Conservation (phyloP, 2,329 filamentous ascomycete genomes). For the Periconia macrospinosa region DNA sequence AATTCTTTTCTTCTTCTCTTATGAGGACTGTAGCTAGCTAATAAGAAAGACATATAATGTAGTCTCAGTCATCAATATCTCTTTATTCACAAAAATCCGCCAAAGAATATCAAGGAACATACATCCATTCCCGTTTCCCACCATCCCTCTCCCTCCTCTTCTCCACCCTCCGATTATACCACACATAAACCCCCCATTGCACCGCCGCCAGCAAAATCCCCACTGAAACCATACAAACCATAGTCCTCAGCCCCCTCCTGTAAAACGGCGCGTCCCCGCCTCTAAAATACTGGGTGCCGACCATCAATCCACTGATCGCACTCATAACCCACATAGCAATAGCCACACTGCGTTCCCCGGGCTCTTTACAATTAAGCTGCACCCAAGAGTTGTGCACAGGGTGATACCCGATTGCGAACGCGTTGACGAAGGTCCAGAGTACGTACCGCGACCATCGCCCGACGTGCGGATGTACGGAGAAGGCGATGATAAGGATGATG, state of each 20-base stretch:
- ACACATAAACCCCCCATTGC: conserved; percentile 45
- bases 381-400: conserved; percentile 58
- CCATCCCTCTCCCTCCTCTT: conserved; percentile 14
- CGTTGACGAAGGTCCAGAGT: conserved; percentile 56
- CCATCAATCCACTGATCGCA: conserved; percentile 56
- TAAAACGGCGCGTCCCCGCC: conserved; percentile 50
- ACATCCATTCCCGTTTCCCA: conserved; percentile 23
- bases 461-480: conserved; percentile 47
- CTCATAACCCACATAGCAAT: conserved; percentile 58
- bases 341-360: conserved; percentile 52
- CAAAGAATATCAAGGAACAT: conserved; percentile 13
- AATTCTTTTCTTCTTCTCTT: no score
- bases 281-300: conserved; percentile 55
- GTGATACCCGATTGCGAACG: conserved; percentile 57
- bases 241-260: conserved; percentile 47
- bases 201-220: conserved; percentile 47
- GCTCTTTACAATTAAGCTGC: conserved; percentile 54
- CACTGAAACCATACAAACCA: conserved; percentile 50
- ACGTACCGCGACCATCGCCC: conserved; percentile 54
- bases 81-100: neutral
- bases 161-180: conserved; percentile 41
- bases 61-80: no score
- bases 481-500: conserved; percentile 46
- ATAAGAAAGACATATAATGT: no score
- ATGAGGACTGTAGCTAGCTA: no score